Evolutionary conservation across 2,329 filamentous ascomycete genomes (phyloP), one percentile per base, ranked within the genome.

Genomic region (Talaromyces verruculosus): DNA sequence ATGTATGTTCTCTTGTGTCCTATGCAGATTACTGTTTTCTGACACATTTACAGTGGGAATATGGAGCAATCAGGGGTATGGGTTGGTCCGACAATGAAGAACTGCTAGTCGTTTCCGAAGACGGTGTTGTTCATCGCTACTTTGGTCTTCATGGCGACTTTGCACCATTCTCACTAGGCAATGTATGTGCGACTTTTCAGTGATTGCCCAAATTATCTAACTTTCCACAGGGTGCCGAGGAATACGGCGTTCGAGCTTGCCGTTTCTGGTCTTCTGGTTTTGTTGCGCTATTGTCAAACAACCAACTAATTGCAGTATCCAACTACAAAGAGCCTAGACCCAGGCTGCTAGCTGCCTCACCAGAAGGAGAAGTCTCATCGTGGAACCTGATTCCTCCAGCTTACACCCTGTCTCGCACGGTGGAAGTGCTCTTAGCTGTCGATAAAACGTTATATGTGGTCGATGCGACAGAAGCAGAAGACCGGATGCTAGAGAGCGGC

Each of bases 31-130:
- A n/a, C n/a, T n/a, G n/a, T n/a, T n/a, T n/a, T n/a, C n/a, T n/a
- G n/a, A 45, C 17, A 17, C 8, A 45, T 60, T 30, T 15, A 22
- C 69, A 90, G 76, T 98, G 94, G 93, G 94, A 98, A 72, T 92
- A 93, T 79, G 92, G 92, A 55, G 83, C 88, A 2, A 91, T 99
- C 74, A 91, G 89, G 77, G 93, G 92, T 1, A 84, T 99, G 22
- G 95, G 95, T 39, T 99, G 95, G 95, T 97, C 93, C 22, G 94
- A 97, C 73, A 92, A 97, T 70, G 95, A 99, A 83, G 90, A 91
- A 75, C 84, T 99, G 57, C 82, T 99, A 3, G 90, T 97, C 0
- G 88, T 98, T 61, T 92, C 93, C 10, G 87, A 91, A 63, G 94
- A 99, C 74, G 95, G 95, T 28, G 94, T 89, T 0, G 94, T 98